Percentiles rank a stretch among this genome's conserved stretches.
These are phyloP conservation scores for Cutaneotrichosporon dermatis DNA, from an alignment of 1,284 basidiomycete species.

Conservation along the genomic window DNA sequence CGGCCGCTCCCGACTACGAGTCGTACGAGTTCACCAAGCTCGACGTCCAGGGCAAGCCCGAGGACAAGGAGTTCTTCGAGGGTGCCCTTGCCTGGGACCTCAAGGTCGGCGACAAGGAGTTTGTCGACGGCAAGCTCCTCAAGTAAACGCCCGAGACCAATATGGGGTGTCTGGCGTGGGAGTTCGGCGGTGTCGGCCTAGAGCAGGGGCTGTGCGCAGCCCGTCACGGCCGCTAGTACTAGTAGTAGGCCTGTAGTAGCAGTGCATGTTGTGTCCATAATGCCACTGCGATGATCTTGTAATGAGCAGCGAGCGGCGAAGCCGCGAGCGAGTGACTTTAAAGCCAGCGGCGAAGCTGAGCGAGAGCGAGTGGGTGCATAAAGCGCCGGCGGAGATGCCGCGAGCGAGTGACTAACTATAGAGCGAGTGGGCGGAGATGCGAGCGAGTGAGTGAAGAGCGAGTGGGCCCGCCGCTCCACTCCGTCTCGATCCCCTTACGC, in stretches of 20 bases:
- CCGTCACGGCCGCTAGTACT: neutral
- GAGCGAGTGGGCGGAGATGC: too few relatives aligned
- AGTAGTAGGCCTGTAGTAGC: constrained; percentile 2
- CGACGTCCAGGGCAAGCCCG: constrained; percentile 54
- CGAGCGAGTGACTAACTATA: too few relatives aligned
- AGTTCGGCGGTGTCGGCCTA: too few relatives aligned
- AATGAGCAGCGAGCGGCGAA: too few relatives aligned
- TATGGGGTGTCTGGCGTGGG: neutral
- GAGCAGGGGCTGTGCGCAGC: too few relatives aligned
- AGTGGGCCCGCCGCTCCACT: too few relatives aligned
- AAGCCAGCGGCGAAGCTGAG: too few relatives aligned
- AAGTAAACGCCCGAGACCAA: constrained; percentile 33
- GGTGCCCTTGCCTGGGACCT: constrained; percentile 86
- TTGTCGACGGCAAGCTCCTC: constrained; percentile 57
- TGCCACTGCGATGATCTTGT: neutral
- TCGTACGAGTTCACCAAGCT: constrained; percentile 76
- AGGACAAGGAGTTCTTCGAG: constrained; percentile 84
- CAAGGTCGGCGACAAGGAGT: constrained; percentile 74
- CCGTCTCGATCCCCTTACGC: too few relatives aligned
- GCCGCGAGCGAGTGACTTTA: too few relatives aligned
- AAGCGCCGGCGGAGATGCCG: too few relatives aligned
- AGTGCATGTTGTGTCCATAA: constrained; percentile 5
- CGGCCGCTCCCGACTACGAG: constrained; percentile 84
- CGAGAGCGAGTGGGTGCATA: too few relatives aligned
- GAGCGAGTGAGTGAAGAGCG: too few relatives aligned